phyloP scores from a whole-genome alignment of 306 rosid species.

The peach (Prunus persica) region DNA sequence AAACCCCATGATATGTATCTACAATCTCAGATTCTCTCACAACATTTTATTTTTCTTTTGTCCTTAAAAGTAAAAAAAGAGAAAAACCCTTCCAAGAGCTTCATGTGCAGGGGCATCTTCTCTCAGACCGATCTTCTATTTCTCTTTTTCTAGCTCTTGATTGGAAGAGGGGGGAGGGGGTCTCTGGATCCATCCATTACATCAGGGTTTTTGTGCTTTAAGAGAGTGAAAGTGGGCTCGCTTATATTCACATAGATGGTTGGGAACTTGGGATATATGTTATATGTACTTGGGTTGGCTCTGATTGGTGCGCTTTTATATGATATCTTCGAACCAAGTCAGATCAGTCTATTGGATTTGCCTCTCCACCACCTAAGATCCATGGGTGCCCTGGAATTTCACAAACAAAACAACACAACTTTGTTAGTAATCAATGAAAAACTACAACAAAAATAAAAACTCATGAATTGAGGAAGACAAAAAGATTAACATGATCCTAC shows the following conservation, averaged over 20 bases:
- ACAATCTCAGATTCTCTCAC: slow-evolving; percentile 28
- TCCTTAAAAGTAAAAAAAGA: background rate
- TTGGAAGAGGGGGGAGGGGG: slow-evolving; percentile 4
- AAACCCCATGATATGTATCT: slow-evolving; percentile 18
- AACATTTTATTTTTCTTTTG: background rate
- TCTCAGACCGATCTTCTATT: background rate
- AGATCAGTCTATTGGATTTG: slow-evolving; percentile 15
- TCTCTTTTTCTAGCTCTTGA: background rate
- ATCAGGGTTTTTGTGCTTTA: background rate
- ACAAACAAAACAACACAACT: background rate
- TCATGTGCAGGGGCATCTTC: background rate
- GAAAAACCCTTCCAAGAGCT: slow-evolving; percentile 4
- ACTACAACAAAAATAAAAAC: background rate
- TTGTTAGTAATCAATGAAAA: slow-evolving; percentile 2
- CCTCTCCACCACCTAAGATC: slow-evolving; percentile 64
- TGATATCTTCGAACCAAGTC: background rate
- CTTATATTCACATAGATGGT: background rate
- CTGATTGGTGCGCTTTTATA: background rate
- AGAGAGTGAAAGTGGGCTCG: slow-evolving; percentile 9
- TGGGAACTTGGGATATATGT: background rate
- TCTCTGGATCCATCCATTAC: slow-evolving; percentile 10
- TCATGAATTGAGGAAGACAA: background rate
- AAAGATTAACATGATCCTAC: too few species aligned
- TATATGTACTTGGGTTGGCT: background rate
- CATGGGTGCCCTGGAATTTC: slow-evolving; percentile 68